A percentile compares a stretch with the other conserved stretches of the same genome.
These are phyloP conservation scores for Lactarius evosmus DNA, from an alignment of 768 basidiomycete species.

Conservation along the genomic window DNA sequence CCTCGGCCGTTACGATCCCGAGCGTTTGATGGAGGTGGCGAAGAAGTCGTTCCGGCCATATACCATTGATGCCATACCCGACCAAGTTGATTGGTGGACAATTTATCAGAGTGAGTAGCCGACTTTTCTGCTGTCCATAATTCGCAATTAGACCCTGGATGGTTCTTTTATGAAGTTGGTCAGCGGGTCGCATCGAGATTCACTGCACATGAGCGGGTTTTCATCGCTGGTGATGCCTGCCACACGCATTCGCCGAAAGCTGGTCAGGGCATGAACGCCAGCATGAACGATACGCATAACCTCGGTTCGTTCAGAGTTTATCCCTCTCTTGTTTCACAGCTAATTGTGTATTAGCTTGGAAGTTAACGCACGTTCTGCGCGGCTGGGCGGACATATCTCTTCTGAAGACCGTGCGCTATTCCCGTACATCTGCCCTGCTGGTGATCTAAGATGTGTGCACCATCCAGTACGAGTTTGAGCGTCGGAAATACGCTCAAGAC, in stretches of 20 bases:
- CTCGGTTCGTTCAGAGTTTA: conserved; percentile 34
- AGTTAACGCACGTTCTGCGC: conserved; percentile 47
- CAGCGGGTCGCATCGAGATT: conserved; percentile 55
- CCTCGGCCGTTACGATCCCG: conserved; percentile 38
- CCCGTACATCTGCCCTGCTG: neutral
- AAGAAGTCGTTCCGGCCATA: conserved; percentile 43
- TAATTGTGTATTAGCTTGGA: conserved; percentile 42
- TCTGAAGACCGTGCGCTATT: conserved; percentile 43
- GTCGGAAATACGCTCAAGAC: conserved; percentile 52
- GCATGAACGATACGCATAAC: conserved; percentile 54
- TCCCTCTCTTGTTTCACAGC: neutral
- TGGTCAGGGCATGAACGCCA: conserved; percentile 53
- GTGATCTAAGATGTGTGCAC: neutral
- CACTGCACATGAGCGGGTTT: conserved; percentile 46
- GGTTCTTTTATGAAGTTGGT: conserved; percentile 39
- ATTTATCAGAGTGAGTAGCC: conserved; percentile 43
- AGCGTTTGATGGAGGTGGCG: conserved; percentile 44
- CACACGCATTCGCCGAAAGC: conserved; percentile 47
- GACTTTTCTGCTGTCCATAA: neutral
- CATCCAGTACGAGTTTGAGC: conserved; percentile 49
- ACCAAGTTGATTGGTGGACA: conserved; percentile 48
- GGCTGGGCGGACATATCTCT: conserved; percentile 47
- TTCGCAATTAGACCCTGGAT: neutral
- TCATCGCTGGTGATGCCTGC: conserved; percentile 57
- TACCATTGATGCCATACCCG: conserved; percentile 32